phyloP scores from a whole-genome alignment of 1,284 basidiomycete genomes.

The Filobasidium uniguttulatum region DNA sequence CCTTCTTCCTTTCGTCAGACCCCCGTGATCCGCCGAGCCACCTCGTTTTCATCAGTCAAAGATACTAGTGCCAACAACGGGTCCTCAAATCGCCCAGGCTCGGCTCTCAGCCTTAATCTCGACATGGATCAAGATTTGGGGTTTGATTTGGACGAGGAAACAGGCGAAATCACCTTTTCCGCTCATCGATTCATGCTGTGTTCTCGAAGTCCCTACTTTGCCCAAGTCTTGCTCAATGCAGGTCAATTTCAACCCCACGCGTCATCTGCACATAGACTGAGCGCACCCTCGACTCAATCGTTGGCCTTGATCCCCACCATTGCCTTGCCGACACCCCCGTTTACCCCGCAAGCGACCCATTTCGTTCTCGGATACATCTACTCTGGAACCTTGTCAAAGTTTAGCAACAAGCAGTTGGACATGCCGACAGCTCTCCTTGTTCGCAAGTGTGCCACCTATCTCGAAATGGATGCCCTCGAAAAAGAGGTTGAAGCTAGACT shows the following conservation, averaged over 20 bases:
- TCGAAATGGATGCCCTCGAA: slow-evolving; percentile 59
- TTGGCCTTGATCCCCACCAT: slow-evolving; percentile 45
- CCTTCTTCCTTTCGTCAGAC: slow-evolving; percentile 7
- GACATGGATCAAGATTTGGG: slow-evolving; percentile 3
- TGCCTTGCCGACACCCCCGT: slow-evolving; percentile 75
- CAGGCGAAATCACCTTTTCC: slow-evolving; percentile 65
- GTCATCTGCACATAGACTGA: slow-evolving; percentile 10
- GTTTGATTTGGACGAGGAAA: slow-evolving; percentile 43
- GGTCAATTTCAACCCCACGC: slow-evolving; percentile 23
- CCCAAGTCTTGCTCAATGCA: slow-evolving; percentile 38
- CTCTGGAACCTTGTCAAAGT: slow-evolving; percentile 71
- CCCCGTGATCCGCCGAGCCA: neutral
- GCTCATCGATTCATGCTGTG: slow-evolving; percentile 85
- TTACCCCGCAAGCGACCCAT: slow-evolving; percentile 84
- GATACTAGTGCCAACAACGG: neutral
- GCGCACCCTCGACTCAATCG: slow-evolving; percentile 17
- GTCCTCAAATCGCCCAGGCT: neutral
- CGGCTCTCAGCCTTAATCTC: neutral
- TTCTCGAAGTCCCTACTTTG: slow-evolving; percentile 78
- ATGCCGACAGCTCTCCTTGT: slow-evolving; percentile 82
- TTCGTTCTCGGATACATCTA: slow-evolving; percentile 78
- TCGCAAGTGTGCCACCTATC: slow-evolving; percentile 67
- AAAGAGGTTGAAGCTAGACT: slow-evolving; percentile 68
- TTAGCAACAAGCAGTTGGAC: slow-evolving; percentile 85
- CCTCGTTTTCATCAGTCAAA: slow-evolving; percentile 10